Conservation (phyloP, 1,139 yeast species). For the Taphrina wiesneri region DNA sequence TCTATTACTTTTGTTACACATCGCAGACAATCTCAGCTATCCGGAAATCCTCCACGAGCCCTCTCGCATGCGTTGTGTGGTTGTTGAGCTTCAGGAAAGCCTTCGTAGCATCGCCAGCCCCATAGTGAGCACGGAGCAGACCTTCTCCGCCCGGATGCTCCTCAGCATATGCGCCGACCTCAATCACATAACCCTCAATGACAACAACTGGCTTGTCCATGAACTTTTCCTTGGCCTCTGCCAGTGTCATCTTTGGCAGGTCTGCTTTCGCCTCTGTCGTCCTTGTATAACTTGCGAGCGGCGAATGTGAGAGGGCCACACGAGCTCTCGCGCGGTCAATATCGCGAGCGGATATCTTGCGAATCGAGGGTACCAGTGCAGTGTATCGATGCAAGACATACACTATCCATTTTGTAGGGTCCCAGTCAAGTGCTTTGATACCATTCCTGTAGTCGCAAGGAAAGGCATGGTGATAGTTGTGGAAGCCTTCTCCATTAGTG, state of each 20-base stretch:
- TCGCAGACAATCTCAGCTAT: conserved; percentile 63
- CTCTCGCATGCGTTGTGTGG: conserved; percentile 97
- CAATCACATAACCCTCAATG: conserved; percentile 92
- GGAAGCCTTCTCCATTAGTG: conserved; percentile 99
- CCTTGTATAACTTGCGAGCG: background rate
- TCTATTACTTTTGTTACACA: background rate
- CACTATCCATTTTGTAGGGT: conserved; percentile 79
- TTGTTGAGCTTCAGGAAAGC: conserved; percentile 97
- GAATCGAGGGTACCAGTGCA: conserved; percentile 89
- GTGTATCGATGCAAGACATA: conserved; percentile 82
- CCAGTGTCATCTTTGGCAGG: conserved; percentile 88
- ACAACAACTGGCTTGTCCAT: conserved; percentile 65
- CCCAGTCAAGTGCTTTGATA: conserved; percentile 96
- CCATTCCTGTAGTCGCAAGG: conserved; percentile 99
- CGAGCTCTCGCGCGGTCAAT: conserved; percentile 73
- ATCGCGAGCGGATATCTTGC: conserved; percentile 96
- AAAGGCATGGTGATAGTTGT: conserved; percentile 98
- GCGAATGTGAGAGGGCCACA: conserved; percentile 63
- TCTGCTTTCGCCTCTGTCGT: conserved; percentile 57
- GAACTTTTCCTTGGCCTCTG: conserved; percentile 71
- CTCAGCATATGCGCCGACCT: conserved; percentile 75
- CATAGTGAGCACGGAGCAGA: conserved; percentile 76
- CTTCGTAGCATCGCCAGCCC: conserved; percentile 95
- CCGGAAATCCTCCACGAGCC: conserved; percentile 91
- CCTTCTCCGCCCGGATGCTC: conserved; percentile 99